Evolutionary conservation across 768 basidiomycete genomes (phyloP).

Genomic region (Chalciporus piperatus): DNA sequence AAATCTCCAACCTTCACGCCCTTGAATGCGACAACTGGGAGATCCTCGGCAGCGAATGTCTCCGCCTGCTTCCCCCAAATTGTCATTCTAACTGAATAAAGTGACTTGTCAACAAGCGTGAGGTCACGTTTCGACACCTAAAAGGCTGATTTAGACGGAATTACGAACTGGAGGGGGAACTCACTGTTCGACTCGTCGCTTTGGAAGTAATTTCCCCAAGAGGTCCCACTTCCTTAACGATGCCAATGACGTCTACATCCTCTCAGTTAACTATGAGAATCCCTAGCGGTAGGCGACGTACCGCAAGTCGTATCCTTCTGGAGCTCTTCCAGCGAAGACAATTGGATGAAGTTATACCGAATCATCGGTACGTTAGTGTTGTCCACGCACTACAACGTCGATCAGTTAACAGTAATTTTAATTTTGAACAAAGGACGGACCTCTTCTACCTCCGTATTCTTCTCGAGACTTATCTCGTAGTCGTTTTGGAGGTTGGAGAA

Average conservation of each 20-base stretch:
- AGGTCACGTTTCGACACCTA: conserved; percentile 90
- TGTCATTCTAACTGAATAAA: conserved; percentile 77
- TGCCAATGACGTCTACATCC: conserved; percentile 74
- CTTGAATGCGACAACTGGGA: conserved; percentile 88
- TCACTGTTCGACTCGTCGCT: conserved; percentile 59
- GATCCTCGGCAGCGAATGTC: conserved; percentile 54
- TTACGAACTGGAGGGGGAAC: not conserved
- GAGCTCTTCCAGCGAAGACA: conserved; percentile 58
- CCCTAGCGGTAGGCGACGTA: conserved; percentile 34
- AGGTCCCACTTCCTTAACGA: conserved; percentile 77
- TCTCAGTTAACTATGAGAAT: not conserved
- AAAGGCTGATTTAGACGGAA: conserved; percentile 2
- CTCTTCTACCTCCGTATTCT: conserved; percentile 81
- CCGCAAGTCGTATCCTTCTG: conserved; percentile 84
- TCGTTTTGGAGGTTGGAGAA: conserved; percentile 89
- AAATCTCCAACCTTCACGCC: conserved; percentile 92
- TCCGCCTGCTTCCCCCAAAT: conserved; percentile 97
- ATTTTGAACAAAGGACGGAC: conserved; percentile 37
- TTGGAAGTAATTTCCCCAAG: conserved; percentile 73
- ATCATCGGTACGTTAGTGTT: conserved; percentile 70
- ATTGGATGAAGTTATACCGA: conserved; percentile 76
- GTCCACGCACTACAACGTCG: conserved; percentile 69
- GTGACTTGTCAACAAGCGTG: conserved; percentile 80
- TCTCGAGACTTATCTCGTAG: conserved; percentile 88
- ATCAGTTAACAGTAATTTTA: conserved; percentile 4